These are phyloP conservation scores for Penicillium sp. DNA, from an alignment of 2,329 filamentous ascomycete species.

Conservation along the genomic window DNA sequence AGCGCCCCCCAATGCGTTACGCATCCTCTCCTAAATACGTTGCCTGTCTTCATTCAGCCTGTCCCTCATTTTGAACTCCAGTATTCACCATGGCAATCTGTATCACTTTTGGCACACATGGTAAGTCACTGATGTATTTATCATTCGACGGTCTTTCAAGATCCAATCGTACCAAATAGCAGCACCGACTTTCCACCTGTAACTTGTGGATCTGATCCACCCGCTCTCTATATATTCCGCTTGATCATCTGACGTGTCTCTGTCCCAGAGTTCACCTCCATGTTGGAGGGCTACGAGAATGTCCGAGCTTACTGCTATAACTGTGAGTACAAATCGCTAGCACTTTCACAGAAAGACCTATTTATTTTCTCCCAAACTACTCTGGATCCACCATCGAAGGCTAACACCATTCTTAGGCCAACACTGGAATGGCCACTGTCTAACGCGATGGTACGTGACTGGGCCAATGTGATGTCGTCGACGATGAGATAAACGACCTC, in stretches of 20 bases:
- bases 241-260: slow-evolving; percentile 10
- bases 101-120: slow-evolving; percentile 40
- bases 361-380: too few relatives aligned
- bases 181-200: slow-evolving; percentile 2
- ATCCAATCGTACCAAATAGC: too few relatives aligned
- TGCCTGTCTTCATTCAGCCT: slow-evolving; percentile 5
- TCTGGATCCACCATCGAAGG: too few relatives aligned
- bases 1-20: slow-evolving; percentile 24
- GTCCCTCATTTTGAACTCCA: slow-evolving; percentile 1
- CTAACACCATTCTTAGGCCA: slow-evolving; percentile 22
- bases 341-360: too few relatives aligned
- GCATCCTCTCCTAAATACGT: slow-evolving; percentile 23
- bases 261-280: slow-evolving; percentile 38
- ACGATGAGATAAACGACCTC: too few relatives aligned
- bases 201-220: slow-evolving; percentile 7
- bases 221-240: slow-evolving; percentile 6
- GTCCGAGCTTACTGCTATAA: slow-evolving; percentile 44
- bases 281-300: slow-evolving; percentile 42
- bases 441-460: slow-evolving; percentile 37
- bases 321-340: slow-evolving; percentile 26
- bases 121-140: slow-evolving; percentile 19
- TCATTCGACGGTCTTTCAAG: too few relatives aligned
- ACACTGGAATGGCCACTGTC: slow-evolving; percentile 42
- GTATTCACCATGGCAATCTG: slow-evolving; percentile 35
- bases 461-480: too few relatives aligned